Evolutionary conservation across 2,329 filamentous ascomycete genomes (phyloP).

Genomic region (Colletotrichum australisinense): DNA sequence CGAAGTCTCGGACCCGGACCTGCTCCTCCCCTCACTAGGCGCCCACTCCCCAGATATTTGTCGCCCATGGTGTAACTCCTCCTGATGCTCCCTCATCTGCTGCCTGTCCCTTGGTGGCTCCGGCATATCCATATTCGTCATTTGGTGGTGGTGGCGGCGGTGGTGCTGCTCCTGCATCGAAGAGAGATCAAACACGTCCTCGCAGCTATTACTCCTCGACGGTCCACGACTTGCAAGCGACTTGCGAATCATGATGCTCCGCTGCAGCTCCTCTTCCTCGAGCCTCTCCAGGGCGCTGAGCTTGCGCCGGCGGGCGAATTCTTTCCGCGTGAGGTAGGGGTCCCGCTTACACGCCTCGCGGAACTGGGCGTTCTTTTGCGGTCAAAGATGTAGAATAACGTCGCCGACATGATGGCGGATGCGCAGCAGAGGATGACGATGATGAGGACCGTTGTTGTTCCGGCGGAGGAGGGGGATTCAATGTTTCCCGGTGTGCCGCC

Average conservation of each 20-base stretch:
- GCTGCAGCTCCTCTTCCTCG: slow-evolving; percentile 50
- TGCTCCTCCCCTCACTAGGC: neutral
- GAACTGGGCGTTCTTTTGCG: slow-evolving; percentile 39
- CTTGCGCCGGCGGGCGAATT: slow-evolving; percentile 40
- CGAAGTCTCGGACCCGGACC: slow-evolving; percentile 19
- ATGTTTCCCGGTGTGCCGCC: neutral
- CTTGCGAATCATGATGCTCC: slow-evolving; percentile 56
- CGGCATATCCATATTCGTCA: neutral
- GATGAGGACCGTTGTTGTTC: slow-evolving; percentile 36
- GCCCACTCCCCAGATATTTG: neutral
- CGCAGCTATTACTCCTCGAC: slow-evolving; percentile 12
- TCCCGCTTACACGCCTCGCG: slow-evolving; percentile 39
- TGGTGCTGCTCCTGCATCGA: neutral
- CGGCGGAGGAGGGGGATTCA: neutral
- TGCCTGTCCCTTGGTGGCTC: neutral
- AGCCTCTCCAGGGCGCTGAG: slow-evolving; percentile 40
- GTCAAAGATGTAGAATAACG: slow-evolving; percentile 38
- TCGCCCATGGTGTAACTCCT: neutral
- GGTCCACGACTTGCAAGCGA: slow-evolving; percentile 44
- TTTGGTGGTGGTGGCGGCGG: neutral
- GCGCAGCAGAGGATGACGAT: slow-evolving; percentile 40
- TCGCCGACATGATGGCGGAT: slow-evolving; percentile 39
- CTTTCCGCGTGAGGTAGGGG: slow-evolving; percentile 41
- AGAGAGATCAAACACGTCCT: slow-evolving; percentile 1
- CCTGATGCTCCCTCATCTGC: neutral